phyloP scores from a whole-genome alignment of 306 rosid species.

The Cucurbita ficifolia region DNA sequence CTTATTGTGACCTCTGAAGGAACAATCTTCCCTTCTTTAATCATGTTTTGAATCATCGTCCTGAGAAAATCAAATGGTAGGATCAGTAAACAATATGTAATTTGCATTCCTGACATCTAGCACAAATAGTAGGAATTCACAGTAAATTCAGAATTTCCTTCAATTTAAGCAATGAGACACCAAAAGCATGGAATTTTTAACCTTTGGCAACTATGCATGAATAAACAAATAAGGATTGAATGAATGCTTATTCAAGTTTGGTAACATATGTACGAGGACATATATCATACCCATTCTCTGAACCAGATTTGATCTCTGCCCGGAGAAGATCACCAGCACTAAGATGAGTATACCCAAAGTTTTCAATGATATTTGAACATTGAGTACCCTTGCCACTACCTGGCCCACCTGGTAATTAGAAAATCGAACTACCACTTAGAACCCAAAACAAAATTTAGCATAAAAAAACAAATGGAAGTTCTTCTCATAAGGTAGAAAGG shows the following conservation, averaged over 20 bases:
- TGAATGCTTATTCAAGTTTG: background rate
- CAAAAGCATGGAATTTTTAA: background rate
- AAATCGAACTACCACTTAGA: conserved; percentile 10
- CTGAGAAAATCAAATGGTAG: conserved; percentile 29
- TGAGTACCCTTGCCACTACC: conserved; percentile 99
- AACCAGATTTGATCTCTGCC: conserved; percentile 89
- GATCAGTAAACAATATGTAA: background rate
- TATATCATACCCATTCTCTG: conserved; percentile 74
- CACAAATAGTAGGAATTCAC: background rate
- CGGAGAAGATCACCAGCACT: conserved; percentile 99
- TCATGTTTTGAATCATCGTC: conserved; percentile 93
- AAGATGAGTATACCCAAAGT: conserved; percentile 79
- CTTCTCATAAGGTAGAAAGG: background rate
- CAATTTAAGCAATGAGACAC: background rate
- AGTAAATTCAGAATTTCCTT: background rate
- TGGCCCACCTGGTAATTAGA: conserved; percentile 66
- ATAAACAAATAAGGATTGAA: background rate
- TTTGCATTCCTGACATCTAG: background rate
- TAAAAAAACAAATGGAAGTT: background rate
- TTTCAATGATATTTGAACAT: conserved; percentile 61
- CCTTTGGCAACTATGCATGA: background rate
- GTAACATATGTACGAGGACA: conserved; percentile 3
- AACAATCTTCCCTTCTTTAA: conserved; percentile 88
- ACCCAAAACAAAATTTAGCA: background rate
- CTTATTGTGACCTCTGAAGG: conserved; percentile 88